A percentile compares a stretch with the other conserved stretches of the same genome.
phyloP scores from a whole-genome alignment of 495 filamentous ascomycete species.

The Penicillium paxilli region DNA sequence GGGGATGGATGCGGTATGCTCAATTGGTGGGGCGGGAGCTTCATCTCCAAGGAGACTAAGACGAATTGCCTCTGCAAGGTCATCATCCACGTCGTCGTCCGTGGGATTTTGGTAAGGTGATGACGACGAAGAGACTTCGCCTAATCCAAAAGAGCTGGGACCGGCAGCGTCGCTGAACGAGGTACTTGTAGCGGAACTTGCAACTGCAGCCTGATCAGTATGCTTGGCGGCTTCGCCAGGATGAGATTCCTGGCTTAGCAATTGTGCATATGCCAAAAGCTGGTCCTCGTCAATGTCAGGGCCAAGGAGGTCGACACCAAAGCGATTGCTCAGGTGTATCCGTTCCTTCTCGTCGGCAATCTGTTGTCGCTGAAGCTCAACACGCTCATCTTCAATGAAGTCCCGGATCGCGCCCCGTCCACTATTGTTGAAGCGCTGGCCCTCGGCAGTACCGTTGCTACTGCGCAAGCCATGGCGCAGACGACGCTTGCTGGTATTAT shows the following conservation, averaged over 20 bases:
- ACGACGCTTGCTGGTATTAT: constrained; percentile 62
- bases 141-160: constrained; percentile 51
- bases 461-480: constrained; percentile 60
- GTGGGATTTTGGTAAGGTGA: constrained; percentile 42
- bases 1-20: constrained; percentile 45
- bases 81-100: constrained; percentile 65
- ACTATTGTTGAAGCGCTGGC: constrained; percentile 56
- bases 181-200: constrained; percentile 48
- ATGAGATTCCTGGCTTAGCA: constrained; percentile 81
- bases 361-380: constrained; percentile 77
- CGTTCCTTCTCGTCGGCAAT: constrained; percentile 60
- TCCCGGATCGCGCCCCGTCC: constrained; percentile 66
- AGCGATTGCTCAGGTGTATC: constrained; percentile 68
- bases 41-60: constrained; percentile 65
- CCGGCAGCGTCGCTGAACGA: constrained; percentile 42
- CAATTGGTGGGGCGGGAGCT: constrained; percentile 5
- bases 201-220: constrained; percentile 40
- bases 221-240: constrained; percentile 60
- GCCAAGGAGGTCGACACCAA: constrained; percentile 77
- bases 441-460: constrained; percentile 53
- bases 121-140: constrained; percentile 43
- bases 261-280: constrained; percentile 80
- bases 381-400: constrained; percentile 79
- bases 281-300: constrained; percentile 80
- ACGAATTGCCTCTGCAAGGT: constrained; percentile 79